Percentiles rank a stretch among this genome's conserved stretches.
These are phyloP conservation scores for Leccinum arenicola DNA, from an alignment of 768 basidiomycete species.

Conservation along the genomic window DNA sequence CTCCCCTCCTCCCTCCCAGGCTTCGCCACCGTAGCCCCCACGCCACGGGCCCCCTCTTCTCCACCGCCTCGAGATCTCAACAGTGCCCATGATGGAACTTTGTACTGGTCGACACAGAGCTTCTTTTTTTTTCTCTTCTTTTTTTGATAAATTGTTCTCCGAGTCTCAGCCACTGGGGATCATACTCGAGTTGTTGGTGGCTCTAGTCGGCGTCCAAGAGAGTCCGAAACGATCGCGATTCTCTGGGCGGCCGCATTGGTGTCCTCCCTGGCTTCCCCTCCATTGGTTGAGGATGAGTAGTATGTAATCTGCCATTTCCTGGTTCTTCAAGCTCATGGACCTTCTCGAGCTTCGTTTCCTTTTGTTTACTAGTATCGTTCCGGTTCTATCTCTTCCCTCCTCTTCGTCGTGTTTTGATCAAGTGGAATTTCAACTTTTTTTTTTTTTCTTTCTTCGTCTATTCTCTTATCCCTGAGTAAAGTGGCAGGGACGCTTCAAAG, in stretches of 20 bases:
- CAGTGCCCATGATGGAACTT: neutral
- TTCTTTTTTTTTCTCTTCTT: neutral
- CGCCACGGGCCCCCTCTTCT: neutral
- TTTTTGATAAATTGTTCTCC: neutral
- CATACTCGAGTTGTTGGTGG: neutral
- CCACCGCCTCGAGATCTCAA: conserved; percentile 2
- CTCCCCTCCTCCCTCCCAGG: neutral
- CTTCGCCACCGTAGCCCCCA: neutral
- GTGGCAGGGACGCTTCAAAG: neutral
- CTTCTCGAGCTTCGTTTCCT: neutral
- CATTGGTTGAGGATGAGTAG: neutral
- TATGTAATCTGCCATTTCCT: neutral
- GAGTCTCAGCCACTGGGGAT: neutral
- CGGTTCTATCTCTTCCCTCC: neutral
- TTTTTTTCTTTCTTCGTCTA: neutral
- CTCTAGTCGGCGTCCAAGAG: neutral
- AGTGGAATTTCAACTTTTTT: neutral
- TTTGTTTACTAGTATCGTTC: neutral
- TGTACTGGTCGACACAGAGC: neutral
- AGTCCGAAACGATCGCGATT: neutral
- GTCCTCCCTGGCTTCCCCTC: neutral
- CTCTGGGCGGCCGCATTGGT: neutral
- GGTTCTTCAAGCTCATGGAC: neutral
- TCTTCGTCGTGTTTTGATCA: neutral
- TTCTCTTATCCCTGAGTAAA: conserved; percentile 4